Percentiles rank a stretch among this genome's conserved stretches.
Evolutionary conservation across 1,139 yeast species (phyloP).

Genomic region (Lodderomyces beijingensis): DNA sequence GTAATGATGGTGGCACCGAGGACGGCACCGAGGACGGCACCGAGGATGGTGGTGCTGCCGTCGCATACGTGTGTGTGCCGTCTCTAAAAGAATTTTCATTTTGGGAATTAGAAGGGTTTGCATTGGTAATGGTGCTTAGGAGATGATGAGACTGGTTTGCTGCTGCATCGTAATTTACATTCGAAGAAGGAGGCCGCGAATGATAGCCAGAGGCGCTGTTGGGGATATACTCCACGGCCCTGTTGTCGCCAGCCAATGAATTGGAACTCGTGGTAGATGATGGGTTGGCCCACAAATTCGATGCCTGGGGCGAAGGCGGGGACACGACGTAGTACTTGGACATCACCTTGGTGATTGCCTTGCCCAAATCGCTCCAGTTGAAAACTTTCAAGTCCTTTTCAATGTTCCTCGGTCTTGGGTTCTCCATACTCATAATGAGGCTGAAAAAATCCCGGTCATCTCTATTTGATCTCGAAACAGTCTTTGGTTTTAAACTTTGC

Average conservation of each 20-base stretch:
- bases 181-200: too few relatives aligned
- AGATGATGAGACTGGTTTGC: too few relatives aligned
- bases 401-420: conserved; percentile 67
- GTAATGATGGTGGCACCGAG: background rate
- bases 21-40: background rate
- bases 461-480: conserved; percentile 50
- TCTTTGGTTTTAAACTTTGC: conserved; percentile 61
- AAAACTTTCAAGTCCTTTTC: conserved; percentile 72
- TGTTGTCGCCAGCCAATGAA: too few relatives aligned
- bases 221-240: too few relatives aligned
- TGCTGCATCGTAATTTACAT: too few relatives aligned
- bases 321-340: conserved; percentile 45
- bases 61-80: background rate
- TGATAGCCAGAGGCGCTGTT: too few relatives aligned
- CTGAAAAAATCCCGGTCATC: conserved; percentile 48
- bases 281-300: too few relatives aligned
- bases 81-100: background rate
- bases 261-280: too few relatives aligned
- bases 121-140: background rate
- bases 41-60: background rate
- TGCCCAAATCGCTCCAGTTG: conserved; percentile 51
- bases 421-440: conserved; percentile 58
- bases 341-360: conserved; percentile 58
- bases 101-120: background rate
- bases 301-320: too few relatives aligned